Conservation (phyloP, 306 rosid genomes). For the Gillenia trifoliata region DNA sequence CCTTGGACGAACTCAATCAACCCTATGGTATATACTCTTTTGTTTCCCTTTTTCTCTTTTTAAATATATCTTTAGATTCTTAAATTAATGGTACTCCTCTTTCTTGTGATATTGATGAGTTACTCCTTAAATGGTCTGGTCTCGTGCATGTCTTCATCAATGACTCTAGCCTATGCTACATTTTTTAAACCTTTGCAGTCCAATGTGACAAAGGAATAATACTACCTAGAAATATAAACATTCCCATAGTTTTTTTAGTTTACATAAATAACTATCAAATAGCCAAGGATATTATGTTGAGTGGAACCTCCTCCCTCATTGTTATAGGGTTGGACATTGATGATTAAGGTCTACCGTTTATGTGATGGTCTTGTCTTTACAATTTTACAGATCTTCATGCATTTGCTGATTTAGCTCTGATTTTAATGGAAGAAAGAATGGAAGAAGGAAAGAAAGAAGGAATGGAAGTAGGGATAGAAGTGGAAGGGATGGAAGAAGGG, state of each 20-base stretch:
- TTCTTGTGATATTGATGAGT: neutral
- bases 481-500: too few relatives aligned
- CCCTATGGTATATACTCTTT: slow-evolving; percentile 59
- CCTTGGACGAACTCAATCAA: slow-evolving; percentile 72
- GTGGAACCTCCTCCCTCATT: neutral
- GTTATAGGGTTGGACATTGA: neutral
- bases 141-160: neutral
- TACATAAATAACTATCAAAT: neutral
- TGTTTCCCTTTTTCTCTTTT: neutral
- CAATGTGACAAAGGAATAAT: neutral
- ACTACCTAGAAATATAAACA: neutral
- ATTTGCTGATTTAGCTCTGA: slow-evolving; percentile 94
- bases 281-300: neutral
- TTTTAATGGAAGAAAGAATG: too few relatives aligned
- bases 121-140: neutral
- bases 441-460: too few relatives aligned
- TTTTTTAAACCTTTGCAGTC: neutral
- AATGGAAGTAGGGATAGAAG: too few relatives aligned
- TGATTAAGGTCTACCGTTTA: neutral
- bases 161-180: neutral
- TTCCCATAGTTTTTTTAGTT: neutral
- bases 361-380: slow-evolving; percentile 12
- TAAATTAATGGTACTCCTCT: neutral
- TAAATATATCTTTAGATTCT: neutral
- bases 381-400: slow-evolving; percentile 77